Base-by-base conservation (phyloP, 768 basidiomycete genomes). In the Mrakia blollopis region DNA sequence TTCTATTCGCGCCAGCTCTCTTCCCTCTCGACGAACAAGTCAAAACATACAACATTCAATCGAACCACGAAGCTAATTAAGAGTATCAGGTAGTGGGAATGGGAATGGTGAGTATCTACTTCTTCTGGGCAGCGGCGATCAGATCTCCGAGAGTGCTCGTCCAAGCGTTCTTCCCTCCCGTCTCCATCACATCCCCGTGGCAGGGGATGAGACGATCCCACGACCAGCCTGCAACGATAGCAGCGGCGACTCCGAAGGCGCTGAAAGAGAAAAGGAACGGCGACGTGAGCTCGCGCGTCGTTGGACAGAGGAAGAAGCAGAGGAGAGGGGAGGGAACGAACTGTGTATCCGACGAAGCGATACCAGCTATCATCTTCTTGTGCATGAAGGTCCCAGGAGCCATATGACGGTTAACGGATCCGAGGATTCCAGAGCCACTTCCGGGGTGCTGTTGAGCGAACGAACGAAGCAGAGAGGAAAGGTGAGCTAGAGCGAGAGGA, bases 191-290 rank as follows among this genome's bases (percentile, higher is more conserved):
- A 78, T 90, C 89, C 21, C 84, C 84, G 72, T 85, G 85, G 77
- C 84, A 84, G 0, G 85, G 84, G 77, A 85, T 83, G 77, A 85
- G 89, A 62, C 89, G 85, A 8, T 89, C 86, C 80, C 91, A 91
- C 79, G 90, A 88, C 92, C 92, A 93, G 0, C 83, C 85, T 0
- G 87, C 86, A 3, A 93, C 91, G 52, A 77, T 73, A 1, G 86
- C 88, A 80, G 86, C 87, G 8, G 87, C 89, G 3, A 21, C 28
- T 23, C 52, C 41, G 52, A 70, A 76, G 23, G 79, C 82, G 28
- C 80, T 79, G 28, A 13, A 44, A 13, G 44, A 35, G 7, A 28
- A 37, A 18, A 61, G 44, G 47, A 37, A 21, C 61, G 28, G 9
- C n/a, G 61, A 54, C 60, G 57, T 28, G n/a, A 37, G 37, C 18